Base-by-base conservation (phyloP, 495 filamentous ascomycete species). In the Pseudevernia furfuracea region DNA sequence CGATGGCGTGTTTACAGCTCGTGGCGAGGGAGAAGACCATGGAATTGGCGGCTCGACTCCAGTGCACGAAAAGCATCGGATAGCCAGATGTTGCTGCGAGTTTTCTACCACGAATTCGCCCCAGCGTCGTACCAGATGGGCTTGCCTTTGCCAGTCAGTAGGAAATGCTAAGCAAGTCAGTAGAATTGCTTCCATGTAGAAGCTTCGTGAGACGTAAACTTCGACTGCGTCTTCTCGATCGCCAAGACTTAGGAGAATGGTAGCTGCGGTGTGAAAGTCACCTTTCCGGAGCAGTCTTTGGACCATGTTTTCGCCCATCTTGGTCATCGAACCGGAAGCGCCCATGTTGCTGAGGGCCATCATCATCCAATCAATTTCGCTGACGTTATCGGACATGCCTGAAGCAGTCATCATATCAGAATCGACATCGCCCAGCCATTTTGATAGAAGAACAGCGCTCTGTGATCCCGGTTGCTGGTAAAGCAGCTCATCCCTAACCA, bases 191-290 rank as follows among this genome's bases (percentile, higher is more conserved):
- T 96, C 96, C 89, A 98, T 88, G 74, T 86, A 95, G 74, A 84
- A 85, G 71, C 88, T 91, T 65, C 90, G 91, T 25, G 93, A 96
- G 41, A 97, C 85, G 72, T 98, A 98, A 41, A 97, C 89, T 72
- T 97, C 94, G 66, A 98, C 89, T 0, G 95, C 94, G 74, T 97
- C 95, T 68, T 96, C 93, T 67, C 87, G 82, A 69, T 97, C 93
- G 11, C 92, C 95, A 70, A 98, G 82, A 21, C 91, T 93, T 21
- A 98, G 84, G 65, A 97, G 82, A 66, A 96, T 91, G 12, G 95
- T 89, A 32, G 90, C 91, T 12, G 95, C 89, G 1, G 90, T 89
- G 71, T 98, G 94, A 3, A 97, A 81, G 69, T 98, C 94, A 48
- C 91, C 91, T 68, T 87, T 87, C 72, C 96, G 91, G 11, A 97